These are phyloP conservation scores for Hirschioporus abietinus DNA, from an alignment of 768 basidiomycete genomes.

Conservation along the genomic window DNA sequence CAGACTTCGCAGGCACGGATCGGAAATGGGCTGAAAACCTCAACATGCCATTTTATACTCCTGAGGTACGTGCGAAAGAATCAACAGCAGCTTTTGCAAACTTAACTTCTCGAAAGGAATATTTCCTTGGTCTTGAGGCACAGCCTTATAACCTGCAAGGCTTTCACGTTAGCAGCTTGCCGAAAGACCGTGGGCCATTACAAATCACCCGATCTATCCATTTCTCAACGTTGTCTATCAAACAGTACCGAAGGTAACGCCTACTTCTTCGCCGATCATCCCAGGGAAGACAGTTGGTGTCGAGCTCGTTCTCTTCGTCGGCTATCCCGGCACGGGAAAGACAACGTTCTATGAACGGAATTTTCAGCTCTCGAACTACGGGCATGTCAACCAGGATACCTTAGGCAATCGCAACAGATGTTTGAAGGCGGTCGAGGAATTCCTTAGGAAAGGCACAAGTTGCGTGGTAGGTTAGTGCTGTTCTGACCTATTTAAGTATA, in stretches of 20 bases:
- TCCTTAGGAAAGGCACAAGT: constrained; percentile 49
- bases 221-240: constrained; percentile 1
- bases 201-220: not conserved
- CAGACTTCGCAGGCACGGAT: constrained; percentile 79
- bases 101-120: constrained; percentile 49
- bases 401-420: constrained; percentile 75
- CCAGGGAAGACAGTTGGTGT: constrained; percentile 29
- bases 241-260: constrained; percentile 45
- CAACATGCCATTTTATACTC: constrained; percentile 70
- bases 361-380: constrained; percentile 65
- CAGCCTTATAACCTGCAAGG: constrained; percentile 52
- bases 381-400: constrained; percentile 84
- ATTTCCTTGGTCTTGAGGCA: constrained; percentile 54
- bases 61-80: constrained; percentile 54
- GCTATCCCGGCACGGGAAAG: constrained; percentile 70
- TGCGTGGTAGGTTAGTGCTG: constrained; percentile 69
- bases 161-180: constrained; percentile 54
- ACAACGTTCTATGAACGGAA: constrained; percentile 69
- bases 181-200: constrained; percentile 22
- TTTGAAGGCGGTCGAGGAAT: constrained; percentile 53
- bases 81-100: not conserved
- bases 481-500: constrained; percentile 1
- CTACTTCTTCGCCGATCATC: constrained; percentile 45
- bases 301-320: constrained; percentile 59
- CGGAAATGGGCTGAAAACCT: constrained; percentile 81